Evolutionary conservation across 371 early-diverging fungal species (phyloP).

Genomic region (Capniomyces stellatus): DNA sequence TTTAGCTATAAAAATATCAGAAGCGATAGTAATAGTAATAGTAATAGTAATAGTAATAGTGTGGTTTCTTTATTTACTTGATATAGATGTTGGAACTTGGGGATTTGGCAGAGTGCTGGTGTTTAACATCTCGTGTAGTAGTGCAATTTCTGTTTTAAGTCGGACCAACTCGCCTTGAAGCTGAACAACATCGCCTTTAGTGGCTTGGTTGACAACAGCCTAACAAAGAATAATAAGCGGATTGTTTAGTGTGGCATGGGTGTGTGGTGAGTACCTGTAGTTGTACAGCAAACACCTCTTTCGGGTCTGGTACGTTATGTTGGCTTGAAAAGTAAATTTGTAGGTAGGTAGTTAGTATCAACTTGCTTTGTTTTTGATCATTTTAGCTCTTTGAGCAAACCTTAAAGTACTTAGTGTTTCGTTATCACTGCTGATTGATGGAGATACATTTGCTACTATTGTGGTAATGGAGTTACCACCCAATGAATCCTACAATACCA

Average conservation of each 20-base stretch:
- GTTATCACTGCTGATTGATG: slow-evolving; percentile 50
- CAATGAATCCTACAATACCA: slow-evolving; percentile 45
- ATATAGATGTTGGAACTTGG: not conserved
- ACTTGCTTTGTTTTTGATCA: slow-evolving; percentile 57
- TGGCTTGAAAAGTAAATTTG: too few species aligned
- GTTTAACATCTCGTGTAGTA: slow-evolving; percentile 2
- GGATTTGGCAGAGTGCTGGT: too few species aligned
- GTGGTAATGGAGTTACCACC: slow-evolving; percentile 52
- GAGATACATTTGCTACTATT: slow-evolving; percentile 71
- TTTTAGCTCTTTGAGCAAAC: slow-evolving; percentile 80
- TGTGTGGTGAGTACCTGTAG: not conserved
- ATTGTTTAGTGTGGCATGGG: slow-evolving; percentile 12
- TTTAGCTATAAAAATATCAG: not conserved
- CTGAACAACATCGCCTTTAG: slow-evolving; percentile 36
- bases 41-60: not conserved
- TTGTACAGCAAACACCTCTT: too few species aligned
- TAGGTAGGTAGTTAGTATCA: too few species aligned
- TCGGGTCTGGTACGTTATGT: too few species aligned
- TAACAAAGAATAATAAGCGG: not conserved
- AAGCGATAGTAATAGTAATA: not conserved
- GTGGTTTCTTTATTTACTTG: not conserved
- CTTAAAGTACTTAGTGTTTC: slow-evolving; percentile 70
- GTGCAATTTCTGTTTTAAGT: slow-evolving; percentile 15
- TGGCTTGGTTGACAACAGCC: slow-evolving; percentile 42
- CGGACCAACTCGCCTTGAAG: slow-evolving; percentile 34